Evolutionary conservation across 805 yeast species (phyloP).

Genomic region (Candida michaelii): DNA sequence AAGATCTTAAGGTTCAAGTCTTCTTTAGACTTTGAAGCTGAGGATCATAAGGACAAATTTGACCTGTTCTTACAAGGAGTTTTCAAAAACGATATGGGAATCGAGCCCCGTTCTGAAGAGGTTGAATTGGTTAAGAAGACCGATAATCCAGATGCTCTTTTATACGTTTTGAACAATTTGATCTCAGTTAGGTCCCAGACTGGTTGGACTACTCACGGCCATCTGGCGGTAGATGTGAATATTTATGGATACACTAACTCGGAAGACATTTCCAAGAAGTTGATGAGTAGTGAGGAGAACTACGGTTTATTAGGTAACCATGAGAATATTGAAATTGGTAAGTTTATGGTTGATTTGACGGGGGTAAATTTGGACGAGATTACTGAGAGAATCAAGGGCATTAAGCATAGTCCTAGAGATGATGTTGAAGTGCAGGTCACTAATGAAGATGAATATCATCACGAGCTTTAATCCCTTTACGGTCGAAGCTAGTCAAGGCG

Average conservation of each 20-base stretch:
- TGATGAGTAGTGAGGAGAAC: conserved; percentile 25
- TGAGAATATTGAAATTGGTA: conserved; percentile 85
- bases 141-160: conserved; percentile 34
- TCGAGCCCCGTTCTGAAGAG: conserved; percentile 61
- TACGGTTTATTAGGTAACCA: conserved; percentile 69
- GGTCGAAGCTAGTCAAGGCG: too few relatives aligned
- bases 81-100: conserved; percentile 65
- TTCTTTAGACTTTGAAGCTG: conserved; percentile 7
- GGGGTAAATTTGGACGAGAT: conserved; percentile 48
- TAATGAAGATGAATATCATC: conserved; percentile 4
- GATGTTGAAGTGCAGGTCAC: background rate
- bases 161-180: conserved; percentile 63
- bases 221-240: conserved; percentile 93
- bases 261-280: conserved; percentile 34
- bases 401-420: conserved; percentile 38
- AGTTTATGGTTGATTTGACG: conserved; percentile 60
- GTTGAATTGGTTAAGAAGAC: conserved; percentile 21
- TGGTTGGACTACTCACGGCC: conserved; percentile 98
- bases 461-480: too few relatives aligned
- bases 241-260: conserved; percentile 78
- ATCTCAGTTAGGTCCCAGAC: conserved; percentile 80
- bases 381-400: conserved; percentile 49
- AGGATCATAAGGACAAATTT: conserved; percentile 21
- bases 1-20: conserved; percentile 33
- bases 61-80: conserved; percentile 51